Base-by-base conservation (phyloP, 257 asterid species). In the Solanum dulcamara region DNA sequence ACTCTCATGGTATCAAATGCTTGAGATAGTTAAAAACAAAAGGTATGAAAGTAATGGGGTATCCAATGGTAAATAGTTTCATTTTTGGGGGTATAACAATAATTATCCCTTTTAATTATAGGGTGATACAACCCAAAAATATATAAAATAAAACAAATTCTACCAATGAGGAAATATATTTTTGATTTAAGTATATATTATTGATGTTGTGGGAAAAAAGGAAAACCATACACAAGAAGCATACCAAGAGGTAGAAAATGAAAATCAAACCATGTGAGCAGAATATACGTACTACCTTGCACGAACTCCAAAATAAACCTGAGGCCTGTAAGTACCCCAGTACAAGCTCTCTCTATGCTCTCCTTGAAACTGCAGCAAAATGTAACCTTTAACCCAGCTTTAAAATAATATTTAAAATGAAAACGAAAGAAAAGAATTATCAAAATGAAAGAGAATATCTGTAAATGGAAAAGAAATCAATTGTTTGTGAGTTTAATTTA, bases 291-390 rank as follows among this genome's bases (percentile, higher is more conserved):
- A 97, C 99, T 89, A 97, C 99, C 98, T 85, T 4, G 99, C 98
- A 37, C 98, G 98, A 86, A 97, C 85, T 46, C 98, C 99, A 70
- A 95, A 94, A 87, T 96, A 95, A 86, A 95, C 93, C 84, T 94
- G 94, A 81, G 99, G 99, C 90, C 99, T 90, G 84, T 97, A 97
- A 5, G 98, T 97, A 84, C 99, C 99, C 99, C 99, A 97, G 83
- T 95, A 97, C 86, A 95, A 92, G 89, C 97, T 92, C 93, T 95
- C 99, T 90, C 81, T 94, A 87, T 97, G 99, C 87, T 92, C 96
- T 89, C 98, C 98, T 89, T 94, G 93, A 92, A 96, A 96, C 98
- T 94, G 92, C 89, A 86, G 75, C 67, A 81, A 62, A 64, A 86
- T 81, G 5, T 37, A 33, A 62, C 17, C 35, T n/a, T 60, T 11